phyloP scores from a whole-genome alignment of 169 alveolate genomes.

The Blepharisma undulans region DNA sequence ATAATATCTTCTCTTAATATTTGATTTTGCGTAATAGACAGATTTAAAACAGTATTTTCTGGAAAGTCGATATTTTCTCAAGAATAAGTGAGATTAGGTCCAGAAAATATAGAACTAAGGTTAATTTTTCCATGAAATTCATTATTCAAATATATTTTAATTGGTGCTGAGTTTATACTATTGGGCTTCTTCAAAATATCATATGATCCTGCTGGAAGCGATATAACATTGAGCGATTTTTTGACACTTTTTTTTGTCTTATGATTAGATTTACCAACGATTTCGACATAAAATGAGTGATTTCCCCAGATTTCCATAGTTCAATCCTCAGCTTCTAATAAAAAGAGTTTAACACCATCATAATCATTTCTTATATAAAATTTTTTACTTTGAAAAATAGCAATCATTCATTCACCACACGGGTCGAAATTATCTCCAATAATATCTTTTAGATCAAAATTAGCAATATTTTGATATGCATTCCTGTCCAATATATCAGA shows the following conservation, averaged over 20 bases:
- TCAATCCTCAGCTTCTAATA: not conserved
- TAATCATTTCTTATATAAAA: not conserved
- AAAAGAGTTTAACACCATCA: not conserved
- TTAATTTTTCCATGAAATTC: not conserved
- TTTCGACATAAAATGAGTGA: not conserved
- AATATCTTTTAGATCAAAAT: too few relatives aligned
- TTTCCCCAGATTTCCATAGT: not conserved
- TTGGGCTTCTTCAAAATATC: not conserved
- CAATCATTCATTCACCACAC: not conserved
- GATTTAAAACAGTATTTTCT: not conserved
- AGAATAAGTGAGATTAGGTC: not conserved
- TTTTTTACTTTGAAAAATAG: too few relatives aligned
- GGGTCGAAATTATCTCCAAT: not conserved
- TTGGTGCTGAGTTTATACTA: not conserved
- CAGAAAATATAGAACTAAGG: not conserved
- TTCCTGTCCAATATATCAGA: not conserved
- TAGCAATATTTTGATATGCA: not conserved
- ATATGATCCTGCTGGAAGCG: not conserved
- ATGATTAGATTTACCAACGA: not conserved
- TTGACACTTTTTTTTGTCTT: not conserved
- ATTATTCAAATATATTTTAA: too few relatives aligned
- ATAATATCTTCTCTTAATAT: not conserved
- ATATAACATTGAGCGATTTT: not conserved
- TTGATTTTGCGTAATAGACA: not conserved
- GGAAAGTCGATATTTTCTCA: not conserved